Percentiles rank a stretch among this genome's conserved stretches.
These are phyloP conservation scores for Globisporangium abappressorium DNA, from an alignment of 352 stramenopile species.

Conservation along the genomic window DNA sequence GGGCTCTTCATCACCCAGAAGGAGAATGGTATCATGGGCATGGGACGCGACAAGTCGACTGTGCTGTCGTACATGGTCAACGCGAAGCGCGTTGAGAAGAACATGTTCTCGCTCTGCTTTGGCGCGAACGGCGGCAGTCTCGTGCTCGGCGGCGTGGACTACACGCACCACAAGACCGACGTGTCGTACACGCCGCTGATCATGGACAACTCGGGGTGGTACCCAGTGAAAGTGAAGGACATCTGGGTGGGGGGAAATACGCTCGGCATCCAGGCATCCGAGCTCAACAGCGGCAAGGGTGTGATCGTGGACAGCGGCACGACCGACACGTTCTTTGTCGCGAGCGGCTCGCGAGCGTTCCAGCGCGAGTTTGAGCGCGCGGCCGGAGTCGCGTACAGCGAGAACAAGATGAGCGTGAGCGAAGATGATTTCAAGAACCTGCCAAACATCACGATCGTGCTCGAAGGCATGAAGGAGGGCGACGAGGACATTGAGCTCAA, in stretches of 20 bases:
- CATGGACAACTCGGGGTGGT: slow-evolving; percentile 49
- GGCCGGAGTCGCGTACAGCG: slow-evolving; percentile 49
- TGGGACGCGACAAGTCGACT: slow-evolving; percentile 62
- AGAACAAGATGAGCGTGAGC: slow-evolving; percentile 51
- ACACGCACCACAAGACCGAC: slow-evolving; percentile 59
- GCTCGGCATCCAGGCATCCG: slow-evolving; percentile 33
- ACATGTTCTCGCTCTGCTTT: slow-evolving; percentile 86
- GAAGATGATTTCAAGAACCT: slow-evolving; percentile 36
- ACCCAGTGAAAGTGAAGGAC: slow-evolving; percentile 81
- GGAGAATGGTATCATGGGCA: slow-evolving; percentile 89
- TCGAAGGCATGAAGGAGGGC: slow-evolving; percentile 42
- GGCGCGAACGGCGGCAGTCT: slow-evolving; percentile 58
- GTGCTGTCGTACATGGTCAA: slow-evolving; percentile 71
- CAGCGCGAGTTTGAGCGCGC: slow-evolving; percentile 42
- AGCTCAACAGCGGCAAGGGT: slow-evolving; percentile 69
- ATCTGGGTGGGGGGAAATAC: slow-evolving; percentile 56
- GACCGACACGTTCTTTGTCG: slow-evolving; percentile 81
- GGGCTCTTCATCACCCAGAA: slow-evolving; percentile 85
- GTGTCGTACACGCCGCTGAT: slow-evolving; percentile 70
- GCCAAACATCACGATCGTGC: slow-evolving; percentile 64
- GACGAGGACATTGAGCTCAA: slow-evolving; percentile 60
- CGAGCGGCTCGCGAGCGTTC: slow-evolving; percentile 48
- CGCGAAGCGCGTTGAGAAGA: slow-evolving; percentile 45
- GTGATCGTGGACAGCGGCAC: slow-evolving; percentile 86
- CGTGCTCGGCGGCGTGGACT: slow-evolving; percentile 78